Evolutionary conservation across 2,329 filamentous ascomycete genomes (phyloP).

Genomic region (Colletotrichum simmondsii): DNA sequence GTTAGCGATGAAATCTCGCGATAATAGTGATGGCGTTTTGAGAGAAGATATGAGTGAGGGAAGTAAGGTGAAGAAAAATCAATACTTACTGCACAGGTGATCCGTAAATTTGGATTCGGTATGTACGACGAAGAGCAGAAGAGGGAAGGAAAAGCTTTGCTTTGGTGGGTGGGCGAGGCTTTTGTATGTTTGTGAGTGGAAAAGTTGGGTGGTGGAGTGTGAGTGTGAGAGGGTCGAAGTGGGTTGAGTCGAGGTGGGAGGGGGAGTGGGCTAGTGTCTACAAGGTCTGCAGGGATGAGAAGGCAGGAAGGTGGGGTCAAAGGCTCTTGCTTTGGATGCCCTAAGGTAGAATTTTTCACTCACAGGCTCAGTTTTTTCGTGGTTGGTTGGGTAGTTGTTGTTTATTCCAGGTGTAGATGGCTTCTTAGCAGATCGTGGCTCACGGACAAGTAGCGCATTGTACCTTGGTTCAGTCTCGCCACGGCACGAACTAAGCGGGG

Average conservation of each 20-base stretch:
- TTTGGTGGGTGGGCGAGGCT: constrained; percentile 8
- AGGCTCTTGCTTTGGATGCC: background rate
- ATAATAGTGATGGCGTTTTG: too few relatives aligned
- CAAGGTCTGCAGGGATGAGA: background rate
- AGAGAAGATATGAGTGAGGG: background rate
- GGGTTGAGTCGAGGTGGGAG: constrained; percentile 2
- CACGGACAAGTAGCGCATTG: background rate
- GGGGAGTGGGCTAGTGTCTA: background rate
- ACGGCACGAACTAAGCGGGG: background rate
- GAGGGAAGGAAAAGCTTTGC: background rate
- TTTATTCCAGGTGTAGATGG: background rate
- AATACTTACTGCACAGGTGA: constrained; percentile 14
- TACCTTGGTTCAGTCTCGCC: background rate
- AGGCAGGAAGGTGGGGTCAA: background rate
- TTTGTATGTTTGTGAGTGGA: constrained; percentile 9
- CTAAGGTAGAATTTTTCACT: constrained; percentile 1
- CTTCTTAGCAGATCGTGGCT: background rate
- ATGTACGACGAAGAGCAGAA: constrained; percentile 18
- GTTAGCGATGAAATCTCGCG: background rate
- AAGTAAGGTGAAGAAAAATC: background rate
- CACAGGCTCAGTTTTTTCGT: background rate
- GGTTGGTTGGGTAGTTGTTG: background rate
- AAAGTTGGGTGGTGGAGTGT: constrained; percentile 5
- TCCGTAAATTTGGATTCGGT: constrained; percentile 10
- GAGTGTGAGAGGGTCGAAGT: constrained; percentile 12